Conservation (phyloP, 148 eudicot genomes). For the Camellia japonica region DNA sequence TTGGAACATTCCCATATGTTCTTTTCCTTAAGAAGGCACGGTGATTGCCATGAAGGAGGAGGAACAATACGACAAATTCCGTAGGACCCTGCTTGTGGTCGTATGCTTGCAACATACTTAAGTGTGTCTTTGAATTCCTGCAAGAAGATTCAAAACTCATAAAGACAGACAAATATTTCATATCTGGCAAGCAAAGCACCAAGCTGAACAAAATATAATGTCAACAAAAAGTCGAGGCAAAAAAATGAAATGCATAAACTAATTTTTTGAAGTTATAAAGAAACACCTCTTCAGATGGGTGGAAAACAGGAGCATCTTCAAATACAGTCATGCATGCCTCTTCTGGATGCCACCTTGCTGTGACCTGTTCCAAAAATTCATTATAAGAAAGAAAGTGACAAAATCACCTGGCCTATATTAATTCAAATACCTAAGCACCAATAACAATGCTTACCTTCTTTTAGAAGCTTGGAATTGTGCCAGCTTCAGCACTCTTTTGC, state of each 20-base stretch:
- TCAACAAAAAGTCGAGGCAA: constrained; percentile 1
- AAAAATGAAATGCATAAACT: constrained; percentile 4
- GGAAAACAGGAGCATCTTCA: constrained; percentile 68
- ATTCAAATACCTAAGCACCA: too few relatives aligned
- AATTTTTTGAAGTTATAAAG: constrained; percentile 3
- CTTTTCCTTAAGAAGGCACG: constrained; percentile 48
- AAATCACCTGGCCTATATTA: too few relatives aligned
- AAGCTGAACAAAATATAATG: constrained; percentile 10
- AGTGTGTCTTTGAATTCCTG: constrained; percentile 72
- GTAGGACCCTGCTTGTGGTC: constrained; percentile 51
- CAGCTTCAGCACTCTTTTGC: too few relatives aligned
- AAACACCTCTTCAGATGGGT: constrained; percentile 68
- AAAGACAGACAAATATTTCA: not conserved
- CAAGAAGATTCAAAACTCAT: constrained; percentile 17
- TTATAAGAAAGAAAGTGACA: too few relatives aligned
- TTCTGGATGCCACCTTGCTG: too few relatives aligned
- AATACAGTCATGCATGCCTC: constrained; percentile 39
- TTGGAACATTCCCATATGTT: constrained; percentile 37
- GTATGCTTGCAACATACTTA: constrained; percentile 61
- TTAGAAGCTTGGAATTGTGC: too few relatives aligned
- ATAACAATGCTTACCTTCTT: too few relatives aligned
- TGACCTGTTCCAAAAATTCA: too few relatives aligned
- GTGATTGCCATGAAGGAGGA: constrained; percentile 75
- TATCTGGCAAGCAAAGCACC: constrained; percentile 8
- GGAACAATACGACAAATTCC: constrained; percentile 86